Conservation (phyloP, 805 yeast genomes). For the Lipomyces starkeyi region DNA sequence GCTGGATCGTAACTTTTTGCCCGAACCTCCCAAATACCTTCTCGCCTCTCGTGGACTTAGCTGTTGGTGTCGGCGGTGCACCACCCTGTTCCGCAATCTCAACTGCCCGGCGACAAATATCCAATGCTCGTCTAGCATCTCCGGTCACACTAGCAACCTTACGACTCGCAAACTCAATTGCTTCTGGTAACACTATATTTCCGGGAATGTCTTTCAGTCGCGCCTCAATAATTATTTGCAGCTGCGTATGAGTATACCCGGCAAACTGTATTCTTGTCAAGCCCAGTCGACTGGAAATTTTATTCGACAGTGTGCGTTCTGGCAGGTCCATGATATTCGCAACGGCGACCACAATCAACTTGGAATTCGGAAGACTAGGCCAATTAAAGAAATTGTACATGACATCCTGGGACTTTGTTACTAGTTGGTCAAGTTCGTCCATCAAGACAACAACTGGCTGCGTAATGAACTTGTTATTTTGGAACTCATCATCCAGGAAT, state of each 20-base stretch:
- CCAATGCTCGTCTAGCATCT: slow-evolving; percentile 92
- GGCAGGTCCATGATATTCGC: slow-evolving; percentile 98
- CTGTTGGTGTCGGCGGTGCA: slow-evolving; percentile 34
- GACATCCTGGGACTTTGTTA: slow-evolving; percentile 78
- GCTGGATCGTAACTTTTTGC: slow-evolving; percentile 69
- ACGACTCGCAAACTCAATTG: slow-evolving; percentile 89
- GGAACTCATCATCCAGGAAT: slow-evolving; percentile 73
- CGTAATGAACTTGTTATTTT: slow-evolving; percentile 41
- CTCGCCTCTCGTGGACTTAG: slow-evolving; percentile 39
- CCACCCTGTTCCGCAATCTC: slow-evolving; percentile 78
- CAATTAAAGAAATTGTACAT: slow-evolving; percentile 97
- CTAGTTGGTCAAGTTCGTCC: slow-evolving; percentile 94
- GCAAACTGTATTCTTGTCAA: slow-evolving; percentile 83
- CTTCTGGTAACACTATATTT: slow-evolving; percentile 58
- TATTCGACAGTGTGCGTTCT: slow-evolving; percentile 83
- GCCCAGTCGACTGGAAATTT: slow-evolving; percentile 90
- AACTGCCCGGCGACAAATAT: slow-evolving; percentile 85
- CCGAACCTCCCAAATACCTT: slow-evolving; percentile 35
- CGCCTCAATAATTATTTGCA: slow-evolving; percentile 73
- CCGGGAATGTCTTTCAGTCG: slow-evolving; percentile 62
- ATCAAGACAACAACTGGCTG: slow-evolving; percentile 63
- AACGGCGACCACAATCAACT: slow-evolving; percentile 85
- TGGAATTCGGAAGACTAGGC: slow-evolving; percentile 85
- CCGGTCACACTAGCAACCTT: slow-evolving; percentile 97
- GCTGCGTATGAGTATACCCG: slow-evolving; percentile 82